Conservation (phyloP, 768 basidiomycete species). For the Rhodotorula kratochvilovae region DNA sequence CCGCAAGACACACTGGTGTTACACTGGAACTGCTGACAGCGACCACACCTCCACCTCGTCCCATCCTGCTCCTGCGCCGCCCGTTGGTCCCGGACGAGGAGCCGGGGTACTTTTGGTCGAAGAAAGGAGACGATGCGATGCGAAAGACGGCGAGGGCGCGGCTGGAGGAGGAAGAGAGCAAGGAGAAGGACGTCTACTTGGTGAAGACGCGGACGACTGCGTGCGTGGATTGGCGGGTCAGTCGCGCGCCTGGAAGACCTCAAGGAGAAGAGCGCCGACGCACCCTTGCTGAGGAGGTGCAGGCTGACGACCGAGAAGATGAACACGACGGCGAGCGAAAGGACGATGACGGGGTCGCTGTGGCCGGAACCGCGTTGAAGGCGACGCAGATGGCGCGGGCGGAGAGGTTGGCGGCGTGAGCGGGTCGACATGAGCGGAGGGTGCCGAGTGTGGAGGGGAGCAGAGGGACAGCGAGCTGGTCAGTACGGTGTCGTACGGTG, state of each 20-base stretch:
- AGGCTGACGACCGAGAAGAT: constrained; percentile 43
- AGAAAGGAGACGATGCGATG: not conserved
- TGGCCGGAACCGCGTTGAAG: not conserved
- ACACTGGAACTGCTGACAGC: too few species aligned
- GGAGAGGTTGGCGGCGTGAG: not conserved
- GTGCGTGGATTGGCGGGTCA: not conserved
- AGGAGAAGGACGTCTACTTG: constrained; percentile 16
- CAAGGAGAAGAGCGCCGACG: not conserved
- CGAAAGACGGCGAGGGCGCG: not conserved
- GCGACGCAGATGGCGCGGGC: not conserved
- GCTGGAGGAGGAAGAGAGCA: not conserved
- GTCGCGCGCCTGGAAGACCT: not conserved
- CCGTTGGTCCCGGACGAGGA: too few species aligned
- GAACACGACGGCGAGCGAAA: constrained; percentile 44
- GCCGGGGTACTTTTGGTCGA: not conserved
- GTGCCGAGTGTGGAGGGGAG: not conserved
- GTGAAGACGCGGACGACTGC: constrained; percentile 28
- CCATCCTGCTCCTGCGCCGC: too few species aligned
- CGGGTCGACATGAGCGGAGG: not conserved
- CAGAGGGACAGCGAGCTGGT: not conserved
- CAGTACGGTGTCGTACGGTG: not conserved
- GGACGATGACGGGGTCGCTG: constrained; percentile 44
- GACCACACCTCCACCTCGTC: too few species aligned
- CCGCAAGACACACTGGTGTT: too few species aligned
- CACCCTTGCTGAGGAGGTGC: constrained; percentile 40